Base-by-base conservation (phyloP, 345 rosid species). In the Abelmoschus esculentus region DNA sequence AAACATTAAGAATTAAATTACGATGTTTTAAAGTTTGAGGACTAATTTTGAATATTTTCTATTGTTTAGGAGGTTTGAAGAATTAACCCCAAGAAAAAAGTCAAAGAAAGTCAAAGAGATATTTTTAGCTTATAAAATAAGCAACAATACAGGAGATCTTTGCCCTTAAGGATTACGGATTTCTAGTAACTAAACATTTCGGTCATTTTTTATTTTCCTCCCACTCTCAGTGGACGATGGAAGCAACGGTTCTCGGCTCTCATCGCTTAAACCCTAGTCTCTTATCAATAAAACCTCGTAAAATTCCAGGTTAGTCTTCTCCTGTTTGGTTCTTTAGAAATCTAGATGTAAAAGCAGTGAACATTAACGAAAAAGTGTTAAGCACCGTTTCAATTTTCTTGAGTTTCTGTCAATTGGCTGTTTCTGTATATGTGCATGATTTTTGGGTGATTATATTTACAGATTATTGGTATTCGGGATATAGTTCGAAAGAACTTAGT, bases 221-320 rank as follows among this genome's bases (percentile, higher is more conserved):
- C 7, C 19, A 11, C 4, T 31, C 12, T 22, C 22, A 19, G 15
- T 19, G 34, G 60, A 66, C 59, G 61, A 81, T 83, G 87, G 87
- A 79, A 72, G 80, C 83, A 15, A 66, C 80, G 71, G 72, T 79
- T 7, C 75, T 61, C 6, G 47, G 66, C 26, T 66, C 69, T 68
- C 46, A 61, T 15, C 54, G 55, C 42, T 76, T 77, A 63, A 31
- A 61, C 67, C 66, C 77, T 1, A 73, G 19, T 2, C 32, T 73
- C 60, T 75, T 81, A 42, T 72, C 64, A 2, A 17, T 60, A 17
- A 75, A 49, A 10, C 76, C 76, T 3, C 5, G 67, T 10, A 71
- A 73, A 8, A 3, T 69, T 59, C 69, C 70, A 73, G 86, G 86
- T 81, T 19, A 47, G 71, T n/a, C 57, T 26, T 50, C 50, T 15